Percentiles rank a stretch among this genome's conserved stretches.
These are phyloP conservation scores for Sporobolomyces pararoseus DNA, from an alignment of 768 basidiomycete genomes.

Conservation along the genomic window DNA sequence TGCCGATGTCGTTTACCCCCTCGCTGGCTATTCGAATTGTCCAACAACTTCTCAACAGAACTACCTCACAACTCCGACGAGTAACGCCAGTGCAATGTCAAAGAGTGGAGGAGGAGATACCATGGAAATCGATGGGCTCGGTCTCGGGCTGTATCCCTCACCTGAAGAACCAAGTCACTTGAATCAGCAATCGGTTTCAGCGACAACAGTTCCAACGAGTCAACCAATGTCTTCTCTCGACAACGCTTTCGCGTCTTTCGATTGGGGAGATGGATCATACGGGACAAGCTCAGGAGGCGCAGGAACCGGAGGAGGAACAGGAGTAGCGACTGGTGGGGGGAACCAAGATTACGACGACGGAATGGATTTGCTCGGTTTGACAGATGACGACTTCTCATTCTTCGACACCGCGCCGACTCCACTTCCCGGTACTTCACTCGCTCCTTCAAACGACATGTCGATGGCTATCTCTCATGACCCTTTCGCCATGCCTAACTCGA, in stretches of 20 bases:
- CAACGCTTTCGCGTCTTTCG: slow-evolving; percentile 23
- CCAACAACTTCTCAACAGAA: background rate
- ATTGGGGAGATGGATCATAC: slow-evolving; percentile 40
- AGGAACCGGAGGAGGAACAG: background rate
- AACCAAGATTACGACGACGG: slow-evolving; percentile 31
- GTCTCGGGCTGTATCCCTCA: slow-evolving; percentile 24
- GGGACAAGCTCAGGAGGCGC: no score
- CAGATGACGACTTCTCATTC: slow-evolving; percentile 42
- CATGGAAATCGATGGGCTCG: slow-evolving; percentile 17
- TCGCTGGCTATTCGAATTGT: background rate
- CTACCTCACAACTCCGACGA: background rate
- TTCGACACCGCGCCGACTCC: slow-evolving; percentile 30
- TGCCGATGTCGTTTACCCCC: slow-evolving; percentile 23
- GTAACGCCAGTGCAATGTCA: background rate
- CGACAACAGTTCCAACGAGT: background rate
- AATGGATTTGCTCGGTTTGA: slow-evolving; percentile 30
- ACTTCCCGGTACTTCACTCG: background rate
- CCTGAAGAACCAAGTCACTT: slow-evolving; percentile 6
- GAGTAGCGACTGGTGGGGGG: background rate
- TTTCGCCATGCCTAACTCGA: slow-evolving; percentile 1
- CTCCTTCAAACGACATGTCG: slow-evolving; percentile 1
- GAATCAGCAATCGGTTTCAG: background rate
- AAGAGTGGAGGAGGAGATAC: background rate
- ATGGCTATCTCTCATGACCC: background rate
- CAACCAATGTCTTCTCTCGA: slow-evolving; percentile 30